A percentile compares a stretch with the other conserved stretches of the same genome.
These are phyloP conservation scores for Puccinia coronata DNA, from an alignment of 1,284 basidiomycete genomes.

Conservation along the genomic window DNA sequence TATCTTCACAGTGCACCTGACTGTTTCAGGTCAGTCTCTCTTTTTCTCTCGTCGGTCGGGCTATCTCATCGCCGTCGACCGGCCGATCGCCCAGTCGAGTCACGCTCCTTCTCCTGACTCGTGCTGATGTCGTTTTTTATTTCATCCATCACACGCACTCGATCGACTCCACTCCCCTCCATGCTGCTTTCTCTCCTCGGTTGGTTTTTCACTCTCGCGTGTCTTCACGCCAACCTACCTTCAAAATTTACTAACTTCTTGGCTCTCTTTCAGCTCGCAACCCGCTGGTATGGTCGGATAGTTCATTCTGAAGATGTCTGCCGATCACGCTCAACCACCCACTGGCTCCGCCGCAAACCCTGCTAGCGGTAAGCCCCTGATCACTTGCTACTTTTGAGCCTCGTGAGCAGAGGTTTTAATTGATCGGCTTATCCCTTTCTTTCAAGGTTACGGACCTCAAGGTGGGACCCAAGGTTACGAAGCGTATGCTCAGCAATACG, in stretches of 20 bases:
- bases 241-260: neutral
- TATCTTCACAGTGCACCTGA: neutral
- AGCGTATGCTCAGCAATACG: constrained; percentile 49
- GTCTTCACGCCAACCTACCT: neutral
- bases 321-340: constrained; percentile 28
- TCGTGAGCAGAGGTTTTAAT: neutral
- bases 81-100: neutral
- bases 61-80: constrained; percentile 32
- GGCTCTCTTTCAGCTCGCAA: neutral
- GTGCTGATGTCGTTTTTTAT: constrained; percentile 57
- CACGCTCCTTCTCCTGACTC: constrained; percentile 53
- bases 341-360: constrained; percentile 26
- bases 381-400: neutral
- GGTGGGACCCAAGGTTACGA: constrained; percentile 37
- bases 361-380: constrained; percentile 5
- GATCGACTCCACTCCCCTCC: constrained; percentile 60
- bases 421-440: neutral
- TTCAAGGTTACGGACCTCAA: constrained; percentile 35
- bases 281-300: neutral
- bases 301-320: constrained; percentile 20
- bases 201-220: neutral
- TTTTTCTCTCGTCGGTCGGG: neutral
- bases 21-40: constrained; percentile 63
- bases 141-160: constrained; percentile 54
- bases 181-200: constrained; percentile 5